These are phyloP conservation scores for Euphorbia pulcherrima DNA, from an alignment of 345 rosid genomes.

Conservation along the genomic window DNA sequence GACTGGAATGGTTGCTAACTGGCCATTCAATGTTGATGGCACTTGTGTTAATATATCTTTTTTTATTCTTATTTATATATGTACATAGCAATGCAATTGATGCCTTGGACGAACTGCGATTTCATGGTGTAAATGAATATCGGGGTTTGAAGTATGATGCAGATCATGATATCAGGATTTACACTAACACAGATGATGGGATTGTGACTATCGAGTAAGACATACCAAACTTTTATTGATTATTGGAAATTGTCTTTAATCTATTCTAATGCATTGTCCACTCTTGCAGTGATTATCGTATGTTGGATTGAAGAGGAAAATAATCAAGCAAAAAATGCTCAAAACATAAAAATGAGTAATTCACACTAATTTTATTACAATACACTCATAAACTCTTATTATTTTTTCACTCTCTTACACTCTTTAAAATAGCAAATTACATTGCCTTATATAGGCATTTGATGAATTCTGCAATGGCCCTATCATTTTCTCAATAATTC, in stretches of 20 bases:
- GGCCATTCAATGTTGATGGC: not conserved
- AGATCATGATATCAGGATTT: slow-evolving; percentile 84
- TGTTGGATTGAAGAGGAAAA: no score
- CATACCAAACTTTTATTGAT: slow-evolving; percentile 2
- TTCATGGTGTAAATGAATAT: slow-evolving; percentile 71
- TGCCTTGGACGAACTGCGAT: slow-evolving; percentile 92
- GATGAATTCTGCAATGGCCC: no score
- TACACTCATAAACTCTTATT: no score
- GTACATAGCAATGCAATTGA: slow-evolving; percentile 87
- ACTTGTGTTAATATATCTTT: not conserved
- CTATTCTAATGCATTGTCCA: slow-evolving; percentile 11
- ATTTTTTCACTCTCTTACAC: no score
- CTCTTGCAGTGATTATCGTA: slow-evolving; percentile 65
- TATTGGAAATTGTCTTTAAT: not conserved
- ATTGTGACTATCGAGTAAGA: slow-evolving; percentile 65
- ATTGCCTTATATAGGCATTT: no score
- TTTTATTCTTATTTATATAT: no score
- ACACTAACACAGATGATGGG: slow-evolving; percentile 80
- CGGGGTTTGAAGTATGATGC: slow-evolving; percentile 59
- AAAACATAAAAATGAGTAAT: no score
- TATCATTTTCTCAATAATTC: no score
- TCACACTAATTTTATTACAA: no score
- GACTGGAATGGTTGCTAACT: not conserved
- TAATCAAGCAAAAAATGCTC: no score
- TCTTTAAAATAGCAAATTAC: no score